Percentiles rank a stretch among this genome's conserved stretches.
phyloP scores from a whole-genome alignment of 2,329 filamentous ascomycete genomes.

The Ascochyta koolunga region DNA sequence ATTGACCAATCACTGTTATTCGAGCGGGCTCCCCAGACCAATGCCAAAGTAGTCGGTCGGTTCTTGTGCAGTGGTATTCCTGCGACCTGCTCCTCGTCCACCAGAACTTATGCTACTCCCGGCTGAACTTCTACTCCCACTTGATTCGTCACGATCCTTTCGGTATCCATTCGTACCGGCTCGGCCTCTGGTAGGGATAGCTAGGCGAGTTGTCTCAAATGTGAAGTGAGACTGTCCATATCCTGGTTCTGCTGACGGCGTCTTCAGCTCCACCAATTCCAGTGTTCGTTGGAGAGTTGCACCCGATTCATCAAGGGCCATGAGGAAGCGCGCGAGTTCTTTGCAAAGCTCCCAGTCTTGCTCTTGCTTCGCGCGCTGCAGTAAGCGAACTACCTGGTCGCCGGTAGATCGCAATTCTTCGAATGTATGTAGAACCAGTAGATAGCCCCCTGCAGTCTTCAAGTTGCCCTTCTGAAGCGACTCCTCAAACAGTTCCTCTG shows the following conservation, averaged over 20 bases:
- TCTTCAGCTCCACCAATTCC: conserved; percentile 54
- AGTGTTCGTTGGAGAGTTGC: conserved; percentile 77
- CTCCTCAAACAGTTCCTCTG: conserved; percentile 91
- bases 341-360: conserved; percentile 95
- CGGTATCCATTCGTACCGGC: conserved; percentile 24
- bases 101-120: conserved; percentile 27
- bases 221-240: conserved; percentile 38
- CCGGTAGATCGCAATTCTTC: conserved; percentile 66
- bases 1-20: not conserved
- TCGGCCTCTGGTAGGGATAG: conserved; percentile 33
- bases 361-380: conserved; percentile 80
- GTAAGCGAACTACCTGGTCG: conserved; percentile 79
- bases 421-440: conserved; percentile 89
- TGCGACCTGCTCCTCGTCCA: conserved; percentile 19
- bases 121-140: conserved; percentile 17
- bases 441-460: conserved; percentile 94
- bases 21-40: conserved; percentile 17
- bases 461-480: conserved; percentile 82
- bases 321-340: conserved; percentile 91
- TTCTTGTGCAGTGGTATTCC: conserved; percentile 16
- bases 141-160: conserved; percentile 6
- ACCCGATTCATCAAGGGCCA: conserved; percentile 87
- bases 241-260: conserved; percentile 32
- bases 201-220: conserved; percentile 38
- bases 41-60: conserved; percentile 32